Evolutionary conservation across 1,139 yeast genomes (phyloP).

Genomic region (Lodderomyces oxycetoniae): DNA sequence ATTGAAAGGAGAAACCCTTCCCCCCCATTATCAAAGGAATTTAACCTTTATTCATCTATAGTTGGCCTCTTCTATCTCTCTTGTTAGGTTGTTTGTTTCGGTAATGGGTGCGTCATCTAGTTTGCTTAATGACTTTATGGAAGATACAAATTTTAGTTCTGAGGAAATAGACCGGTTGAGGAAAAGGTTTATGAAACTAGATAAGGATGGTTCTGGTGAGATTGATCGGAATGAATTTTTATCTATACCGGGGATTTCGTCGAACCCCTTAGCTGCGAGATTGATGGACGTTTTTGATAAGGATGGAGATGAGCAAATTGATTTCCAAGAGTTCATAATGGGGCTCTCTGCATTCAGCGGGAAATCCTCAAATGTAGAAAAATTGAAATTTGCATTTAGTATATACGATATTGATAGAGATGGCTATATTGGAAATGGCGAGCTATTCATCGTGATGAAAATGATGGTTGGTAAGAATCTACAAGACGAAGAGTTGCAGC

Average conservation of each 20-base stretch:
- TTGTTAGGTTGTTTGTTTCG: too few relatives aligned
- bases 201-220: constrained; percentile 88
- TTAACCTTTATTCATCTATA: too few relatives aligned
- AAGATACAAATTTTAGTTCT: constrained; percentile 77
- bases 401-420: constrained; percentile 95
- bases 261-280: constrained; percentile 84
- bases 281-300: constrained; percentile 92
- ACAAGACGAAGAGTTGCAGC: constrained; percentile 85
- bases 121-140: constrained; percentile 62
- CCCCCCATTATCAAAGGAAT: too few relatives aligned
- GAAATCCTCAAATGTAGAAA: constrained; percentile 79
- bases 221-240: constrained; percentile 87
- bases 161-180: constrained; percentile 91
- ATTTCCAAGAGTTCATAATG: constrained; percentile 89
- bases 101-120: constrained; percentile 68
- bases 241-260: constrained; percentile 86
- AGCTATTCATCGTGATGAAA: constrained; percentile 82
- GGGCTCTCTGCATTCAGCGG: constrained; percentile 90
- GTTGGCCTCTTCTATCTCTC: too few relatives aligned
- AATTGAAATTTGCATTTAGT: constrained; percentile 83
- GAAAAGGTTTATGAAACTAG: constrained; percentile 91
- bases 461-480: constrained; percentile 96
- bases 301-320: constrained; percentile 90
- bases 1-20: too few relatives aligned
- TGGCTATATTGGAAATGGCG: constrained; percentile 94